Percentiles rank a stretch among this genome's conserved stretches.
Conservation (phyloP, 257 asterid genomes). For the Eucommia ulmoides region DNA sequence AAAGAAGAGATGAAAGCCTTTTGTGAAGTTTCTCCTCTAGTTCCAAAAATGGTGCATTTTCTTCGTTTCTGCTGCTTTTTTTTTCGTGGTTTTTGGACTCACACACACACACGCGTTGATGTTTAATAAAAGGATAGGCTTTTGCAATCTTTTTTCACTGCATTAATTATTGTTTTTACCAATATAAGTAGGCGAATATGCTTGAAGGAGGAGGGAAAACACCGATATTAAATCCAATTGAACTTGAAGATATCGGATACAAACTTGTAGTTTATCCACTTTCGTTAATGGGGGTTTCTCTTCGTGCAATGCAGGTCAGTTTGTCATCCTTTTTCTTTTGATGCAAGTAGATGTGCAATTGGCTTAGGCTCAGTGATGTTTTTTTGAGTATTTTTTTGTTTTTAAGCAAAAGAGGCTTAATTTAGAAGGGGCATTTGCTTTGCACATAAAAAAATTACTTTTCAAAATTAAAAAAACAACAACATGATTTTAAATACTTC, state of each 20-base stretch:
- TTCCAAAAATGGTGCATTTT: constrained; percentile 69
- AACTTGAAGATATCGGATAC: constrained; percentile 80
- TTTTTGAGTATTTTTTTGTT: background rate
- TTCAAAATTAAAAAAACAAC: too few relatives aligned
- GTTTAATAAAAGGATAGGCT: too few relatives aligned
- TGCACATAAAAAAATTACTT: too few relatives aligned
- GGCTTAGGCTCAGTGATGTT: background rate
- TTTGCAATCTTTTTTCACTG: too few relatives aligned
- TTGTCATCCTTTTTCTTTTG: constrained; percentile 5
- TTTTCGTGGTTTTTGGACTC: too few relatives aligned
- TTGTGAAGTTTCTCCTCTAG: constrained; percentile 57
- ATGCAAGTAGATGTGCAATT: background rate
- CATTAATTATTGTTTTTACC: too few relatives aligned
- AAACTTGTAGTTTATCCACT: constrained; percentile 88
- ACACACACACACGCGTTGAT: background rate
- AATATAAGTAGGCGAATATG: constrained; percentile 90
- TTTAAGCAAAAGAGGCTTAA: too few relatives aligned
- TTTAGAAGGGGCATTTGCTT: too few relatives aligned
- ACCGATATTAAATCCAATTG: constrained; percentile 73
- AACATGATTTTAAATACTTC: too few relatives aligned
- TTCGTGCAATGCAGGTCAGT: constrained; percentile 86
- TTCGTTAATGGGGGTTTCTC: constrained; percentile 79
- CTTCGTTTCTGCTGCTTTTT: too few relatives aligned
- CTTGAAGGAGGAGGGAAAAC: constrained; percentile 98
- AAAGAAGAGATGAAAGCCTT: constrained; percentile 86